Evolutionary conservation across 345 rosid species (phyloP), one percentile per base, ranked within the genome.

Genomic region (Bretschneidera sinensis): DNA sequence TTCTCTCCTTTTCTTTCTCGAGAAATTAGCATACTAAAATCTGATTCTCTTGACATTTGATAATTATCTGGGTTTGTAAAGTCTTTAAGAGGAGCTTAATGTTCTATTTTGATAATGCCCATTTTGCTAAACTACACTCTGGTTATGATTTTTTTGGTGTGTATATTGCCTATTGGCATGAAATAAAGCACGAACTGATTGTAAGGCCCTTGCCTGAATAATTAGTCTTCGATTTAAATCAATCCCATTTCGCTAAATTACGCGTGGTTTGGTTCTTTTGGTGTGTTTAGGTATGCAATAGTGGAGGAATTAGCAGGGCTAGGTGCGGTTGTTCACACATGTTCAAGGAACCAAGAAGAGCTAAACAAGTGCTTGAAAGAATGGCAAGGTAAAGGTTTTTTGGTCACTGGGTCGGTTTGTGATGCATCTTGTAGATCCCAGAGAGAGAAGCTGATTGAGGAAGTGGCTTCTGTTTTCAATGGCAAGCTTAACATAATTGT

Each of bases 281-380:
- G 25, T 18, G 21, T 39, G 54, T 33, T 24, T 24, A 90, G 97
- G 77, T 73, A 71, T 48, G 88, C 92, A 8, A 64, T 78, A 0
- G 97, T 90, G 65, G 92, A 79, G 75, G 97, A 90, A 43, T 79
- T 90, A 20, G 85, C 83, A 17, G 81, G 75, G 66, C 74, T 90
- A 18, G 95, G 97, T 5, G 95, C 97, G 4, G 54, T 24, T 3
- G 81, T 87, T 43, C 82, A 87, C 71, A 90, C 95, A 0, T 90
- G 97, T 74, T 87, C 97, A 35, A 79, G 95, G 73, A 82, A 82
- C 66, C 79, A 81, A 54, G 71, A 70, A 24, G 92, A 90, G 84
- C 75, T 90, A 6, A 68, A 60, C 4, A 35, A 69, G 72, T 75
- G 88, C 69, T 75, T 90, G 65, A 67, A 75, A 61, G 80, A 82